A percentile compares a stretch with the other conserved stretches of the same genome.
These are phyloP conservation scores for Cercospora berteroae DNA, from an alignment of 2,329 filamentous ascomycete genomes.

Conservation along the genomic window DNA sequence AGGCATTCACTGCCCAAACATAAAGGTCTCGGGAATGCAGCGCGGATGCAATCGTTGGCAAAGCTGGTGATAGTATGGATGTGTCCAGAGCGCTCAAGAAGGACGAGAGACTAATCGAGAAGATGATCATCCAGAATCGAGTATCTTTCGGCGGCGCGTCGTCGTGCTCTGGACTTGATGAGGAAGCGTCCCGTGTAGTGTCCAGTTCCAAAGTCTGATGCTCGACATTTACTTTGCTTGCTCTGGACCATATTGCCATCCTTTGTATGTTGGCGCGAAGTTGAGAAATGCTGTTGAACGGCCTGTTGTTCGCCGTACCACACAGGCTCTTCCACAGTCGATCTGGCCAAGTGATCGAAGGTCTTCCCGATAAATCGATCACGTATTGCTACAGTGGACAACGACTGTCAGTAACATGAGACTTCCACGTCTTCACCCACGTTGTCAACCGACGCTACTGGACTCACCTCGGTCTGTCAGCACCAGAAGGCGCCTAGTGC, in stretches of 20 bases:
- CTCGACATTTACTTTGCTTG: background rate
- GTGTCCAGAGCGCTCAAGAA: constrained; percentile 60
- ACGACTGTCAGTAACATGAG: background rate
- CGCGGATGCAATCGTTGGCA: constrained; percentile 34
- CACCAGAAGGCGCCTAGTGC: background rate
- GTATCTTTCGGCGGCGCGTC: constrained; percentile 10
- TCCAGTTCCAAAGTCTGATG: constrained; percentile 6
- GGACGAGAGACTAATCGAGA: constrained; percentile 50
- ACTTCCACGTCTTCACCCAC: background rate
- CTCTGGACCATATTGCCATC: constrained; percentile 2
- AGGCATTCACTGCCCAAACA: constrained; percentile 54
- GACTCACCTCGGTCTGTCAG: background rate
- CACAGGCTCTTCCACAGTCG: background rate
- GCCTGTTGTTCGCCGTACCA: background rate
- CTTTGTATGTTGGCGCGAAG: constrained; percentile 4
- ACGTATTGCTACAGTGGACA: background rate
- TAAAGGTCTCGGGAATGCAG: constrained; percentile 54
- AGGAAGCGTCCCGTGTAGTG: background rate
- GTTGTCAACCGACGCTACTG: background rate
- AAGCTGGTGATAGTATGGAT: constrained; percentile 25
- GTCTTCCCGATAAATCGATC: background rate
- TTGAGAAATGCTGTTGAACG: background rate
- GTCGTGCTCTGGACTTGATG: constrained; percentile 7
- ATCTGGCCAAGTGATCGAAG: background rate
- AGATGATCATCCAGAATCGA: constrained; percentile 43